Conservation (phyloP, 129 eudicot genomes). For the Calendula officinalis region DNA sequence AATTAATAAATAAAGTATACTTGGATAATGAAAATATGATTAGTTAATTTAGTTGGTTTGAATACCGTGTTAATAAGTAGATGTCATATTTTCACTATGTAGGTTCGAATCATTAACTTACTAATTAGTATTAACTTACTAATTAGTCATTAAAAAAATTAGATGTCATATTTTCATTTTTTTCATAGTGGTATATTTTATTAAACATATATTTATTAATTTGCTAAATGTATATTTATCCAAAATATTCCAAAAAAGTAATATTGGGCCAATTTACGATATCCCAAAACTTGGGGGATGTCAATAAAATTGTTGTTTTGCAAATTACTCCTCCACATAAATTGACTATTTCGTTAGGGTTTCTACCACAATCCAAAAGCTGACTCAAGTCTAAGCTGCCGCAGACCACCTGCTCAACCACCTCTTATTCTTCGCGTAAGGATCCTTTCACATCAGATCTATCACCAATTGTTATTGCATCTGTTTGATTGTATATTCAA, state of each 20-base stretch:
- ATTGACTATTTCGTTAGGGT: constrained; percentile 21
- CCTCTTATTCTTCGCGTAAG: constrained; percentile 16
- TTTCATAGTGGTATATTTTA: no score
- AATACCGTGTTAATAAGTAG: no score
- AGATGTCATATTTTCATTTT: no score
- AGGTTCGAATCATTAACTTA: no score
- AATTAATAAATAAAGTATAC: no score
- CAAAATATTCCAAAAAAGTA: background rate
- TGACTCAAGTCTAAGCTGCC: constrained; percentile 27
- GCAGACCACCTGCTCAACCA: constrained; percentile 8
- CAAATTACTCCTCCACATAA: constrained; percentile 9
- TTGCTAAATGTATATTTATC: no score
- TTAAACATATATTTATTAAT: no score
- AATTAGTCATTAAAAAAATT: no score
- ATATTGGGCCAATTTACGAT: background rate
- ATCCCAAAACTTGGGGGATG: constrained; percentile 3
- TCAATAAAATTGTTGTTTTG: background rate
- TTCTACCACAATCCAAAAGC: constrained; percentile 24
- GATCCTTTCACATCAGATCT: constrained; percentile 12
- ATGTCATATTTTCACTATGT: no score
- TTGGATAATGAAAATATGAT: no score
- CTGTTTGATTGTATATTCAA: background rate
- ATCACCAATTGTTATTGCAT: background rate
- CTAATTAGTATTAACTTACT: no score
- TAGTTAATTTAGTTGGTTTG: no score